Base-by-base conservation (phyloP, 2,329 filamentous ascomycete species). In the Pezicula carpinea region DNA sequence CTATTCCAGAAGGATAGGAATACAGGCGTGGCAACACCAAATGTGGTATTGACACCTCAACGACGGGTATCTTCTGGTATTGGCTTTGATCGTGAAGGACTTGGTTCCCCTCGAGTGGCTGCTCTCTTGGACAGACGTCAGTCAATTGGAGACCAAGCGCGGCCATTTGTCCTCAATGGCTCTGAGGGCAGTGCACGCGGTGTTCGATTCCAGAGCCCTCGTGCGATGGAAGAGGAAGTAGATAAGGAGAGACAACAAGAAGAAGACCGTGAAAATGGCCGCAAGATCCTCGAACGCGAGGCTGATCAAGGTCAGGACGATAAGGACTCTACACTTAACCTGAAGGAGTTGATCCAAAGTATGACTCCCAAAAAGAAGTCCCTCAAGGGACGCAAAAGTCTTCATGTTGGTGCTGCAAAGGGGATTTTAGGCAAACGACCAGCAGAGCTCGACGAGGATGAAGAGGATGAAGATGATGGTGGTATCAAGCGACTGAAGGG, bases 331-430 rank as follows among this genome's bases (percentile, higher is more conserved):
- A 86, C 85, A 0, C 66, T 82, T 31, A 88, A 81, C 52, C 68
- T 92, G 36, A 85, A 80, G 52, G 85, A 89, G 53, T 84, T 89
- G 79, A 92, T 92, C 50, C 77, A 85, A 51, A 86, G 80, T 47
- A 72, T 92, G 52, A 89, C 85, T 19, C 87, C 88, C 0, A 88
- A 87, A 66, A 88, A 89, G 64, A 83, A 79, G 45, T 66, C 69
- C 5, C 56, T 87, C 6, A 81, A 75, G 47, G 81, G 81, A 13
- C 81, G 87, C 34, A 91, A 91, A 68, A 91, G 87, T 60, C 71
- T 91, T 42, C 83, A 87, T 53, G 80, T 89, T 17, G 87, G 87
- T 34, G 86, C 85, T 56, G 87, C 86, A 13, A 81, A 72, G 52
- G 87, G 87, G 0, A 67, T 91, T 17, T 71, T 91, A 5, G 87